phyloP scores from a whole-genome alignment of 768 basidiomycete genomes.

The Hypholoma sublateritium region DNA sequence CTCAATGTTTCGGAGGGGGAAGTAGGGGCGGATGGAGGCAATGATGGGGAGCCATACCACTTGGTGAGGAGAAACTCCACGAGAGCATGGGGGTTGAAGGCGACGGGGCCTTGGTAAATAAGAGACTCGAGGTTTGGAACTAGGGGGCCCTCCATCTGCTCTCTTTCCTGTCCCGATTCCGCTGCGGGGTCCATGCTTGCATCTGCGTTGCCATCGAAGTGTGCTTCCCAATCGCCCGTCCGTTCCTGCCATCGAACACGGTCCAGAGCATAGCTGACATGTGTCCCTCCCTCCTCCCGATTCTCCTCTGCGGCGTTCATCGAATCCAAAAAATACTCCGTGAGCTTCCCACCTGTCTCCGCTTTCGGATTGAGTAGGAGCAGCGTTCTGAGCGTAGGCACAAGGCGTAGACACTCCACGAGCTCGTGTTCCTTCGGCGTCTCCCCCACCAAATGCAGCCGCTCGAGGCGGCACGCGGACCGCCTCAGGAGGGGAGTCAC shows the following conservation, averaged over 20 bases:
- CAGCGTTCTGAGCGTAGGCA: slow-evolving; percentile 13
- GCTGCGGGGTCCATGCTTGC: neutral
- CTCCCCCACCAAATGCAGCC: slow-evolving; percentile 20
- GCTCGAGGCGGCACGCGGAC: slow-evolving; percentile 12
- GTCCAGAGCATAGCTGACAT: neutral
- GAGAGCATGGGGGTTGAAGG: slow-evolving; percentile 13
- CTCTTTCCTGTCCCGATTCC: neutral
- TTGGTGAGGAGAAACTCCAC: slow-evolving; percentile 12
- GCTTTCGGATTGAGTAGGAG: slow-evolving; percentile 18
- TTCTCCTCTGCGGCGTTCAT: slow-evolving; percentile 10
- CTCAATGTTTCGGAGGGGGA: no score
- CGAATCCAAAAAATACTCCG: slow-evolving; percentile 11
- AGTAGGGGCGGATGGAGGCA: neutral
- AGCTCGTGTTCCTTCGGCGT: slow-evolving; percentile 18
- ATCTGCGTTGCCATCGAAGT: no score
- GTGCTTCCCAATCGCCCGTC: neutral
- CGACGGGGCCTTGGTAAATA: slow-evolving; percentile 18
- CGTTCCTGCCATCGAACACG: neutral
- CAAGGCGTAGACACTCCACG: slow-evolving; percentile 11
- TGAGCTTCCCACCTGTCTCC: slow-evolving; percentile 16
- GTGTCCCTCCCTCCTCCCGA: neutral
- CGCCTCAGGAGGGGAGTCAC: slow-evolving; percentile 16
- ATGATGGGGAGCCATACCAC: slow-evolving; percentile 4
- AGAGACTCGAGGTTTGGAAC: slow-evolving; percentile 12
- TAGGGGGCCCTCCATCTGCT: neutral